A percentile compares a stretch with the other conserved stretches of the same genome.
Evolutionary conservation across 169 alveolate genomes (phyloP).

Genomic region (Plasmodium gaboni): DNA sequence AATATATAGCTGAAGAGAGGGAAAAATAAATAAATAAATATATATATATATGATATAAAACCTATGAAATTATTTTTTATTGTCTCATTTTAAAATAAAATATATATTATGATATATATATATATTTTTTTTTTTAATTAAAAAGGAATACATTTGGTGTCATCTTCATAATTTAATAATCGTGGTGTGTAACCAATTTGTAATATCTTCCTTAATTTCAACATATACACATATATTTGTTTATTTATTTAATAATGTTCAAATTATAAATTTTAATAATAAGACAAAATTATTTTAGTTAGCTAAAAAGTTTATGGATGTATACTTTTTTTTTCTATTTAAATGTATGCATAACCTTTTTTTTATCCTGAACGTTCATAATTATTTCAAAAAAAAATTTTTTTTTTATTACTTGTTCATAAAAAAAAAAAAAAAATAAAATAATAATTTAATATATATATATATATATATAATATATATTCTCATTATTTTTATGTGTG

Average conservation of each 20-base stretch:
- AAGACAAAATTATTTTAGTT: slow-evolving; percentile 12
- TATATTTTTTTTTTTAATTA: too few relatives aligned
- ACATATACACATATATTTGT: too few relatives aligned
- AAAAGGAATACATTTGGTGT: too few relatives aligned
- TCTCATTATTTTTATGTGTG: too few relatives aligned
- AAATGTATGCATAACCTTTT: background rate
- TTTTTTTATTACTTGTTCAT: slow-evolving; percentile 37
- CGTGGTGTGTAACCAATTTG: too few relatives aligned
- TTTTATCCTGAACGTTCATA: slow-evolving; percentile 32
- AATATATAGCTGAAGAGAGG: background rate
- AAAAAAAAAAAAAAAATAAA: slow-evolving; percentile 7
- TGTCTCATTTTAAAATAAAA: background rate
- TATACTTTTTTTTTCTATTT: background rate
- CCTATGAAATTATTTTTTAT: slow-evolving; percentile 6
- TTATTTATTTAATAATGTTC: too few relatives aligned
- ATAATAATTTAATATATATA: background rate
- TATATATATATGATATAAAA: too few relatives aligned
- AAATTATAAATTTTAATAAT: background rate
- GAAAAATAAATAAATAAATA: background rate
- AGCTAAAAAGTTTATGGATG: slow-evolving; percentile 6
- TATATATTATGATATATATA: too few relatives aligned
- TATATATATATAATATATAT: background rate
- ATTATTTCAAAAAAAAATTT: background rate
- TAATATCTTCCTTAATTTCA: too few relatives aligned
- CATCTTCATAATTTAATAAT: too few relatives aligned